A percentile compares a stretch with the other conserved stretches of the same genome.
These are phyloP conservation scores for Erysiphe pulchra DNA, from an alignment of 2,329 filamentous ascomycete species.

Conservation along the genomic window DNA sequence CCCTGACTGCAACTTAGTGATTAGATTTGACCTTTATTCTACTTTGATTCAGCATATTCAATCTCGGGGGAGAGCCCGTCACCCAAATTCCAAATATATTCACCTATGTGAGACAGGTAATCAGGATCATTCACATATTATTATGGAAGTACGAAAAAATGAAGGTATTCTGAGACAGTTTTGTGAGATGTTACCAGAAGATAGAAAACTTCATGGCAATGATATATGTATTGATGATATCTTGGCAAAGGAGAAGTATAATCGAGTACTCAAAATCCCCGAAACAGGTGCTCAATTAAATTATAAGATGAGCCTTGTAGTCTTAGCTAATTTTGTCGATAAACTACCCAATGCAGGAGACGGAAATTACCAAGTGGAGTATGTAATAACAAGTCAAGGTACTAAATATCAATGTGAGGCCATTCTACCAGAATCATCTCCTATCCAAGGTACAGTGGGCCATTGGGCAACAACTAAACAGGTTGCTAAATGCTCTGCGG, in stretches of 20 bases:
- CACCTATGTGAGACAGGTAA: slow-evolving; percentile 63
- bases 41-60: slow-evolving; percentile 93
- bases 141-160: slow-evolving; percentile 32
- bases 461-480: slow-evolving; percentile 40
- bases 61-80: slow-evolving; percentile 66
- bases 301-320: slow-evolving; percentile 43
- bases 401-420: slow-evolving; percentile 52
- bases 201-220: slow-evolving; percentile 39
- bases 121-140: slow-evolving; percentile 24
- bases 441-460: slow-evolving; percentile 40
- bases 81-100: slow-evolving; percentile 51
- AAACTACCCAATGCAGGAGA: slow-evolving; percentile 28
- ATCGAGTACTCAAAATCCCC: slow-evolving; percentile 26
- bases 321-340: slow-evolving; percentile 49
- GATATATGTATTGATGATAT: slow-evolving; percentile 30
- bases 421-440: slow-evolving; percentile 48
- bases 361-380: slow-evolving; percentile 22
- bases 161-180: slow-evolving; percentile 45
- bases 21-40: slow-evolving; percentile 63
- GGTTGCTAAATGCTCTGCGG: slow-evolving; percentile 65
- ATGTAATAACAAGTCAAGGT: slow-evolving; percentile 29
- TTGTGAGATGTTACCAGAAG: slow-evolving; percentile 46
- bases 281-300: slow-evolving; percentile 53
- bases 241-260: slow-evolving; percentile 20
- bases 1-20: slow-evolving; percentile 38